Conservation (phyloP, 371 early-diverging fungal genomes). For the Rhizopus stolonifer region DNA sequence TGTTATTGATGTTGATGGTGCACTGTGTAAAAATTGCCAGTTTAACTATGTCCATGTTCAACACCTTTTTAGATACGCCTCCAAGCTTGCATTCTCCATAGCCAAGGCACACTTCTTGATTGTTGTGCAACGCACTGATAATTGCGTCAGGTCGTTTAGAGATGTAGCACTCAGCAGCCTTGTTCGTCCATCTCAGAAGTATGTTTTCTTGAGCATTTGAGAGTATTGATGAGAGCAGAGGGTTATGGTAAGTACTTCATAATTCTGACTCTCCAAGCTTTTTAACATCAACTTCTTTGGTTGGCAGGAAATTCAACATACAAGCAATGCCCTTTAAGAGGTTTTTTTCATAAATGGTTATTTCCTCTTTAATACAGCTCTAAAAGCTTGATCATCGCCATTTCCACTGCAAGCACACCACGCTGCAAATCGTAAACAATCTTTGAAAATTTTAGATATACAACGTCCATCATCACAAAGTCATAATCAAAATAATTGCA, state of each 20-base stretch:
- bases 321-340: conserved; percentile 2
- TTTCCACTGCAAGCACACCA: conserved; percentile 5
- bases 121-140: neutral
- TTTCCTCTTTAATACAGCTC: conserved; percentile 1
- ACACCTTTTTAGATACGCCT: neutral
- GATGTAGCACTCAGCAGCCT: conserved; percentile 4
- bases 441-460: conserved; percentile 3
- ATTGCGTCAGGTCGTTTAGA: conserved; percentile 7
- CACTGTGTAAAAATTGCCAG: neutral
- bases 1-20: conserved; percentile 7
- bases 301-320: conserved; percentile 5
- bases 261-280: conserved; percentile 7
- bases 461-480: neutral
- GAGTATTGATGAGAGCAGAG: conserved; percentile 3
- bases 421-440: conserved; percentile 8
- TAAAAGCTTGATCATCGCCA: conserved; percentile 4
- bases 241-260: conserved; percentile 7
- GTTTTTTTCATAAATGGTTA: conserved; percentile 5
- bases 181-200: conserved; percentile 4
- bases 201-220: conserved; percentile 4
- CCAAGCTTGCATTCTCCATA: conserved; percentile 6
- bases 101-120: conserved; percentile 3
- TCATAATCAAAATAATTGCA: conserved; percentile 2
- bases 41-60: conserved; percentile 2
- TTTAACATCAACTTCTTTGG: neutral